phyloP scores from a whole-genome alignment of 1,284 basidiomycete species.

The Inonotus hispidus region DNA sequence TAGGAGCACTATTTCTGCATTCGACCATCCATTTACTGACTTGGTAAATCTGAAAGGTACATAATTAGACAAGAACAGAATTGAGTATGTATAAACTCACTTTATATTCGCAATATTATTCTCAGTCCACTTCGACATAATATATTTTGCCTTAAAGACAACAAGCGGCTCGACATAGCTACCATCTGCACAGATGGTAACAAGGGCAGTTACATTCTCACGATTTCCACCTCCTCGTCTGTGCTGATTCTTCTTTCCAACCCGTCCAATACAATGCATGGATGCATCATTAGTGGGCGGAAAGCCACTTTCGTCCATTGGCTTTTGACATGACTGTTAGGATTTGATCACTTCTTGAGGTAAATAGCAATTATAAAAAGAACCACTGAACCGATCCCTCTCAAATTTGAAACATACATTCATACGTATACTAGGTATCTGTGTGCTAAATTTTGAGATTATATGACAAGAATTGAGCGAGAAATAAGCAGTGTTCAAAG shows the following conservation, averaged over 20 bases:
- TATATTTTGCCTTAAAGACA: constrained; percentile 21
- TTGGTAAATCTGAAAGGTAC: background rate
- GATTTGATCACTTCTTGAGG: constrained; percentile 27
- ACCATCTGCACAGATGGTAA: constrained; percentile 11
- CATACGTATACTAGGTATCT: too few relatives aligned
- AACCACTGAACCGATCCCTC: too few relatives aligned
- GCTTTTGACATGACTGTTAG: too few relatives aligned
- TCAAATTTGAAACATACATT: too few relatives aligned
- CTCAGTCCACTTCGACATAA: constrained; percentile 26
- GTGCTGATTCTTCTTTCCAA: constrained; percentile 30
- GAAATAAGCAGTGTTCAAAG: background rate
- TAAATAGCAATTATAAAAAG: too few relatives aligned
- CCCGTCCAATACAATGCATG: constrained; percentile 25
- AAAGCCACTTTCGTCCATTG: constrained; percentile 34
- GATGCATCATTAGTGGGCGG: constrained; percentile 22
- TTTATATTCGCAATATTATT: constrained; percentile 26
- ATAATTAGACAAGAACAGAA: background rate
- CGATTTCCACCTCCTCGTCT: constrained; percentile 25
- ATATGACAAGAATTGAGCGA: constrained; percentile 8
- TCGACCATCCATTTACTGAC: constrained; percentile 23
- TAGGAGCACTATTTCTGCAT: constrained; percentile 24
- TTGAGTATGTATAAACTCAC: constrained; percentile 19
- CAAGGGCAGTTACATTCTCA: constrained; percentile 31
- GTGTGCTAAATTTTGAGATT: constrained; percentile 3
- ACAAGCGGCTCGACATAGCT: background rate